Evolutionary conservation across 768 basidiomycete species (phyloP).

Genomic region (Tricholoma matsutake): DNA sequence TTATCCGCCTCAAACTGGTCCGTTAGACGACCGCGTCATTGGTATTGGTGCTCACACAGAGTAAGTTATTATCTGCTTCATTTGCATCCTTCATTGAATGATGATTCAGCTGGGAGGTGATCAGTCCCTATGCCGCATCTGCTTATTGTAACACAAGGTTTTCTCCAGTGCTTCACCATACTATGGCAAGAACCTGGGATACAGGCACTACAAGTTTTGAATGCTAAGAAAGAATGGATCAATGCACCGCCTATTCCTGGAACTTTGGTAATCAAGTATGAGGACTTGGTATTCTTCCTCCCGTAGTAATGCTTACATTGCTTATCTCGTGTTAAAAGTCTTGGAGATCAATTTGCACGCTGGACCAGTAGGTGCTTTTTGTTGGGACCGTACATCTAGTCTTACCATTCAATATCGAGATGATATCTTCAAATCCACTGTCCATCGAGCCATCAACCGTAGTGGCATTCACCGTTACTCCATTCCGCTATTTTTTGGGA

Average conservation of each 20-base stretch:
- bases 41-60: slow-evolving; percentile 80
- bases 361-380: slow-evolving; percentile 70
- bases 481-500: slow-evolving; percentile 88
- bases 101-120: slow-evolving; percentile 48
- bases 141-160: background rate
- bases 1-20: slow-evolving; percentile 63
- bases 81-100: background rate
- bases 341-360: slow-evolving; percentile 85
- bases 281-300: background rate
- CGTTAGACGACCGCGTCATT: slow-evolving; percentile 49
- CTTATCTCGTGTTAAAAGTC: slow-evolving; percentile 30
- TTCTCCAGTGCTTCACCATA: slow-evolving; percentile 72
- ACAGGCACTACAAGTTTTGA: slow-evolving; percentile 79
- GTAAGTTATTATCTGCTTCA: slow-evolving; percentile 31
- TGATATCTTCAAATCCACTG: slow-evolving; percentile 86
- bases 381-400: background rate
- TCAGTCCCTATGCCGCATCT: slow-evolving; percentile 1
- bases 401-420: slow-evolving; percentile 40
- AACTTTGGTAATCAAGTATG: slow-evolving; percentile 87
- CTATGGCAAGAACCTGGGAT: slow-evolving; percentile 76
- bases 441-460: slow-evolving; percentile 82
- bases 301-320: background rate
- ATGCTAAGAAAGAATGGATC: slow-evolving; percentile 76
- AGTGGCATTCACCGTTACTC: slow-evolving; percentile 73
- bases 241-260: slow-evolving; percentile 72